These are phyloP conservation scores for Inga laurina DNA, from an alignment of 306 rosid species.

Conservation along the genomic window DNA sequence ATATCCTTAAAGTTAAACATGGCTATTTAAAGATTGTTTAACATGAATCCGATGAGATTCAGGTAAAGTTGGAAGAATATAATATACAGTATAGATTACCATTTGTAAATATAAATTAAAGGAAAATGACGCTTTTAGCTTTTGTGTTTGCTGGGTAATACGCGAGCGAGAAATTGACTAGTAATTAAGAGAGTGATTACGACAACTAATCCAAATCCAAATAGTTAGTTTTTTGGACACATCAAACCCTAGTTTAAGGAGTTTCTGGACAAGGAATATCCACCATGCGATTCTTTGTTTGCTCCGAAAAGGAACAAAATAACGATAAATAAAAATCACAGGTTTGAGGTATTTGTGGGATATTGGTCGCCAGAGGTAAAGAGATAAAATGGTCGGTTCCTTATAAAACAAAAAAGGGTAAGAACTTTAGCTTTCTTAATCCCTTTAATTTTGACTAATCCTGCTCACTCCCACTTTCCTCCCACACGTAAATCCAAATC, in stretches of 20 bases:
- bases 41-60: not conserved
- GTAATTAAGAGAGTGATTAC: conserved; percentile 18
- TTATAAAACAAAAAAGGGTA: conserved; percentile 24
- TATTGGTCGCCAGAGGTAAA: not conserved
- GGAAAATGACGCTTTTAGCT: not conserved
- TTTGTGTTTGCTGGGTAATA: not conserved
- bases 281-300: not conserved
- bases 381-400: conserved; percentile 63
- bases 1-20: not conserved
- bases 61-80: not conserved
- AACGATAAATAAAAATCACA: not conserved
- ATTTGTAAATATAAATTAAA: not conserved
- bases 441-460: conserved; percentile 28
- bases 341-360: conserved; percentile 4
- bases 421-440: conserved; percentile 25
- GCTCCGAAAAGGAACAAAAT: not conserved
- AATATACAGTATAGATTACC: not conserved
- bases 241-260: conserved; percentile 39
- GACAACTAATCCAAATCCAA: conserved; percentile 17
- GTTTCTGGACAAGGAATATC: conserved; percentile 31
- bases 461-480: not conserved
- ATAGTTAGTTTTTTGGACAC: conserved; percentile 28
- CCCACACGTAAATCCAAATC: not conserved
- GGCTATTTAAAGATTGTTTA: not conserved
- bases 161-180: not conserved